These are phyloP conservation scores for Fraxinus albicans DNA, from an alignment of 305 asterid genomes.

Conservation along the genomic window DNA sequence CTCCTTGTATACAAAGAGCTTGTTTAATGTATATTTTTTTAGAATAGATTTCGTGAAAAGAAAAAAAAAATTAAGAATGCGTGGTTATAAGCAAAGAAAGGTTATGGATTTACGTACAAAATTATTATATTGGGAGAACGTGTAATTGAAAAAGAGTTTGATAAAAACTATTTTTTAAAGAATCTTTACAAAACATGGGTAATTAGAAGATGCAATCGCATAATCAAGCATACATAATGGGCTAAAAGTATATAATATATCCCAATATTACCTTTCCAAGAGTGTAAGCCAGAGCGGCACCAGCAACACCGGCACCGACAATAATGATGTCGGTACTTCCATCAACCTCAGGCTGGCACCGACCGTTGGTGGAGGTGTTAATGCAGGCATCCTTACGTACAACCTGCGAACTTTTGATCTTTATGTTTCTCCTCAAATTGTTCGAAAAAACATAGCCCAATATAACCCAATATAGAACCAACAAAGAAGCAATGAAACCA, in stretches of 20 bases:
- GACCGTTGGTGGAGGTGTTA: slow-evolving; percentile 19
- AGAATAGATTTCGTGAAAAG: no score
- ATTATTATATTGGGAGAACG: no score
- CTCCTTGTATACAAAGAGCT: no score
- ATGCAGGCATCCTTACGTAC: slow-evolving; percentile 21
- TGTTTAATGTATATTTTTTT: no score
- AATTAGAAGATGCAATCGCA: background rate
- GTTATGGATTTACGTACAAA: no score
- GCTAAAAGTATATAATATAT: background rate
- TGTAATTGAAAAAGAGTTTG: no score
- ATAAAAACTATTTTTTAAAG: no score
- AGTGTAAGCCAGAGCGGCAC: slow-evolving; percentile 67
- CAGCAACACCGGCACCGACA: slow-evolving; percentile 85
- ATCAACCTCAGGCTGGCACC: slow-evolving; percentile 13
- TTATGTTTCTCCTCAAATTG: slow-evolving; percentile 35
- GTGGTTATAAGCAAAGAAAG: no score
- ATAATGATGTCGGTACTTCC: slow-evolving; percentile 48
- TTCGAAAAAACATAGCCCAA: slow-evolving; percentile 34
- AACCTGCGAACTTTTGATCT: slow-evolving; percentile 22
- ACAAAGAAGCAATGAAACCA: slow-evolving; percentile 45
- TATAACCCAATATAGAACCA: slow-evolving; percentile 4
- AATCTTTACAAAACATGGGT: no score
- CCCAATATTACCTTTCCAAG: slow-evolving; percentile 41
- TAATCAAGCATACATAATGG: background rate
- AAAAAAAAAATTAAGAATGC: no score